Evolutionary conservation across 352 stramenopile genomes (phyloP), one percentile per base, ranked within the genome.

Genomic region (Elongisporangium prolatum): DNA sequence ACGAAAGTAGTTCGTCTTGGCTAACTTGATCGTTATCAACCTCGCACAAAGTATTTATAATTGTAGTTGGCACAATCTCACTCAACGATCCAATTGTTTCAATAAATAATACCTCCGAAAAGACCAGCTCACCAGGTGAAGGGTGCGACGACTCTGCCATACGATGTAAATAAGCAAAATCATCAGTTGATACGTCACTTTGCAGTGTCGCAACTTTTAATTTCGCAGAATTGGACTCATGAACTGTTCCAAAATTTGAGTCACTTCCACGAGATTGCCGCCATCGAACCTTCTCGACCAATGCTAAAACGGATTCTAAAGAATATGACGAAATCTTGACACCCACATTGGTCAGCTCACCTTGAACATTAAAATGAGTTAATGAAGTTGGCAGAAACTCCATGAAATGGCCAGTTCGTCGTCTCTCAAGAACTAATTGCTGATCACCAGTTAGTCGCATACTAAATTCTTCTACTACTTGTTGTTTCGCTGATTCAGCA

Each of bases 31-130:
- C 57, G 17, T 61, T 52, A 54, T 34, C 58, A 47, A 84, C 74
- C 50, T 71, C 60, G 28, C 60, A 70, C 54, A 40, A 63, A 48
- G 64, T 70, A 10, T 49, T 4, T 72, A 63, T 47, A 70, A 55
- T 21, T 65, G 51, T 52, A 74, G 67, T 2, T 68, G 57, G 38
- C 17, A 64, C 72, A 4, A 37, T 48, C 14, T 22, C 28, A 37
- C 50, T 58, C 14, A 57, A 52, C 3, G 54, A 50, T 22, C 54
- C 80, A 40, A 68, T 64, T 1, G 79, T 93, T 64, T 93, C 80
- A 50, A 93, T 84, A 20, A 83, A 65, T 4, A 93, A 68, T 20
- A 67, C 53, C 52, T 93, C 78, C 1, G 76, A 74, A 44, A 91
- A 76, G 4, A 91, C 68, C 7, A 94, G 50, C 48, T 94, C 84